Evolutionary conservation across 148 eudicot genomes (phyloP), one percentile per base, ranked within the genome.

Genomic region (Oxyria digyna): DNA sequence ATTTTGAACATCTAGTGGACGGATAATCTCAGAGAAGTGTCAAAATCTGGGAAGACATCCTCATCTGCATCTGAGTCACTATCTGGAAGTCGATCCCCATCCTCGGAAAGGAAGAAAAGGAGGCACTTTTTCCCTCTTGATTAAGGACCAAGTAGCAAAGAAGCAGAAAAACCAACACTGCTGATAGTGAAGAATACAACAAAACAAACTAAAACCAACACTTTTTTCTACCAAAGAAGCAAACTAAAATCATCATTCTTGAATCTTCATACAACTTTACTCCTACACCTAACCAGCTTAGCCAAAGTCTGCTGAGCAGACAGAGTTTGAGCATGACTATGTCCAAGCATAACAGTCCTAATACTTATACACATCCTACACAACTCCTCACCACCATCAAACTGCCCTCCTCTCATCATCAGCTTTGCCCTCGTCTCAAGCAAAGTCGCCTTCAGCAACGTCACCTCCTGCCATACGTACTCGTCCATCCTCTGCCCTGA

Each of bases 11-110:
- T 91, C 99, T 69, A 76, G 76, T 55, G 97, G 81, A 95, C 73
- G 64, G 84, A 79, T 75, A 95, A 77, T 80, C 85, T 91, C 72
- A 82, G 17, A 69, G 89, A 70, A 70, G 69, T 85, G 67, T 95
- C 99, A 32, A 76, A 54, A 46, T 95, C 99, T 27, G 77, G 52
- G 18, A 77, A 73, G 40, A 76, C 70, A 68, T 88, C 97, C 67
- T 91, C 99, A 73, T 95, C 99, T 67, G 89, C 76, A 77, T 95
- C 99, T 4, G 99, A 91, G 83, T 91, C 99, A 79, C 91, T 88
- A 70, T 95, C 97, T 17, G 94, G 96, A 69, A 88, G 71, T 79
- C 89, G 99, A 76, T 87, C 97, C 35, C 87, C 87, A 75, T 83
- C 91, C 70, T 91, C 99, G 33, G 43, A 91, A 89, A 69, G 99